Evolutionary conservation across 106 monocot species (phyloP).

Genomic region (Ottelia alismoides): DNA sequence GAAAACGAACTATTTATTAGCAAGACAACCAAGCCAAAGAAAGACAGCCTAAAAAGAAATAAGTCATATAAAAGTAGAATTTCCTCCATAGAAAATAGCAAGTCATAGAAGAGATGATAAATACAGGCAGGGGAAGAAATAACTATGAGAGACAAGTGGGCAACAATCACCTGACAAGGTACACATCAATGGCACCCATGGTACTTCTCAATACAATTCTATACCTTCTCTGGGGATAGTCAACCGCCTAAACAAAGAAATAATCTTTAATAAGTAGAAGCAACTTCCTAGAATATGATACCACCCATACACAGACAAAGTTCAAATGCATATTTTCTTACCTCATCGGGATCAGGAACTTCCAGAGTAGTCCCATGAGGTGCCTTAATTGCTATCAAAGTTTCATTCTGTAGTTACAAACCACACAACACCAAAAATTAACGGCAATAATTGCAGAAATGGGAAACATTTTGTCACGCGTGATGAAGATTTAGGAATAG

Average conservation of each 20-base stretch:
- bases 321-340: constrained; percentile 2
- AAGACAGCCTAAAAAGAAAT: no score
- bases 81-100: no score
- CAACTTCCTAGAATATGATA: background rate
- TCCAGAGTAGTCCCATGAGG: constrained; percentile 91
- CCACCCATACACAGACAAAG: background rate
- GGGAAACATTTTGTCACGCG: no score
- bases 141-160: no score
- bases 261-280: background rate
- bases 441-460: no score
- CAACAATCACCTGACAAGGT: constrained; percentile 88
- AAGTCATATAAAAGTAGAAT: no score
- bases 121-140: no score
- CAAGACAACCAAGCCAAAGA: no score
- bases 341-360: constrained; percentile 97
- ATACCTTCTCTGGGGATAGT: constrained; percentile 78
- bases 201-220: constrained; percentile 82
- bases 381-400: constrained; percentile 90
- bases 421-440: background rate
- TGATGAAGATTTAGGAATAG: no score
- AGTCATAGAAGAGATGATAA: no score
- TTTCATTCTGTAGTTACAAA: constrained; percentile 54
- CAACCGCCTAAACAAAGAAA: constrained; percentile 38
- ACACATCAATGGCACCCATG: constrained; percentile 91
- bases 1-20: no score